These are phyloP conservation scores for Ziziphus jujuba DNA, from an alignment of 306 rosid genomes.

Conservation along the genomic window DNA sequence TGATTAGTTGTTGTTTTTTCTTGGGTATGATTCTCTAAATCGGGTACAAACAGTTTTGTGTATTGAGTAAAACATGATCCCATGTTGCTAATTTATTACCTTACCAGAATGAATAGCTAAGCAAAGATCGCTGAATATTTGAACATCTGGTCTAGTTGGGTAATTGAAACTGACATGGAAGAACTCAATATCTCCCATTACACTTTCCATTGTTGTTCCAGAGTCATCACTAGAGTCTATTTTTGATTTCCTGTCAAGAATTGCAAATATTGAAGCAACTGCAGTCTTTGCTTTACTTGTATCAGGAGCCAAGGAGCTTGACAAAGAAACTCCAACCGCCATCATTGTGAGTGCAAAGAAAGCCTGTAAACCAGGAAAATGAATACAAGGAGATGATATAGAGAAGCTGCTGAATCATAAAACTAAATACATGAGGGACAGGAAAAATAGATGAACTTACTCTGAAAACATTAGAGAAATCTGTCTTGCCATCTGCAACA, in stretches of 20 bases:
- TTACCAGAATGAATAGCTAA: constrained; percentile 60
- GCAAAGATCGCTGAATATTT: constrained; percentile 59
- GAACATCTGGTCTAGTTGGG: constrained; percentile 61
- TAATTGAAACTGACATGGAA: constrained; percentile 64
- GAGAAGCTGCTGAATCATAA: neutral
- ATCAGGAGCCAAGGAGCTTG: constrained; percentile 51
- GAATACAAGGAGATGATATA: neutral
- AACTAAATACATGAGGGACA: no score
- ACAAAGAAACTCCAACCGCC: constrained; percentile 52
- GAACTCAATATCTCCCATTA: constrained; percentile 65
- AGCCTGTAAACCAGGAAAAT: constrained; percentile 41
- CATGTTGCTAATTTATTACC: constrained; percentile 35
- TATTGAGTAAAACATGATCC: no score
- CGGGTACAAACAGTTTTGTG: no score
- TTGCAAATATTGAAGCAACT: constrained; percentile 61
- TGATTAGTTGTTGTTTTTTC: constrained; percentile 4
- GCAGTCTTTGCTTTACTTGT: constrained; percentile 55
- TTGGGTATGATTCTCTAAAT: no score
- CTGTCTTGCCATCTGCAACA: constrained; percentile 48
- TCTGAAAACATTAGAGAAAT: constrained; percentile 51
- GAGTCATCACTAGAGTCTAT: constrained; percentile 54
- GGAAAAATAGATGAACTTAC: constrained; percentile 37
- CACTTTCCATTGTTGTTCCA: constrained; percentile 43
- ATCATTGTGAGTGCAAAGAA: constrained; percentile 61
- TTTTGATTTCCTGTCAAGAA: no score